Conservation (phyloP, 192 early-diverging fungal species). For the Coemansia sp. region DNA sequence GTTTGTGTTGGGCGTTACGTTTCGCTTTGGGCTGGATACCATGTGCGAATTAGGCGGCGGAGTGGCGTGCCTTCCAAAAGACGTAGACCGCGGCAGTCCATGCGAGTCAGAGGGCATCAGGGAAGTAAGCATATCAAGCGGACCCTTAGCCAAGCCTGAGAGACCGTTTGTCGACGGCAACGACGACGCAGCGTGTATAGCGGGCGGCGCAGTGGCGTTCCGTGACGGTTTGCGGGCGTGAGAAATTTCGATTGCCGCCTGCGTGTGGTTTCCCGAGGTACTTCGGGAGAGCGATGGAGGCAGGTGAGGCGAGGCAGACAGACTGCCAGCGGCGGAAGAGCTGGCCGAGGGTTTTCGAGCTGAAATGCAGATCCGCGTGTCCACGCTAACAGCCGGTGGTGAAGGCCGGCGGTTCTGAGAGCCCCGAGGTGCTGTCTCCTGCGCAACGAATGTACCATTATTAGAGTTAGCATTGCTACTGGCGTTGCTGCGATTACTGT, state of each 20-base stretch:
- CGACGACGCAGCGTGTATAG: slow-evolving; percentile 9
- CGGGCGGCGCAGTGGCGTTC: slow-evolving; percentile 19
- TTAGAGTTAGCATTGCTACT: slow-evolving; percentile 1
- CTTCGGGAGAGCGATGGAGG: slow-evolving; percentile 14
- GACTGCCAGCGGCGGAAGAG: not conserved
- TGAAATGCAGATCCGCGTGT: slow-evolving; percentile 42
- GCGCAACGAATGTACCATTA: not conserved
- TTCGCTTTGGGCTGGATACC: slow-evolving; percentile 17
- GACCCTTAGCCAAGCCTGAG: slow-evolving; percentile 14
- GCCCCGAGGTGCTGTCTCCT: not conserved
- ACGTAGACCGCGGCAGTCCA: not conserved
- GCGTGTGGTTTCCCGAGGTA: slow-evolving; percentile 1
- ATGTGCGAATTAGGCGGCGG: slow-evolving; percentile 25
- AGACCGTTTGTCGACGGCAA: not conserved
- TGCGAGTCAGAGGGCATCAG: slow-evolving; percentile 16
- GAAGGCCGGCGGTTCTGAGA: not conserved
- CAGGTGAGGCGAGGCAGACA: slow-evolving; percentile 12
- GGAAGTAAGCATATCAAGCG: slow-evolving; percentile 37
- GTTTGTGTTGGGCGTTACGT: slow-evolving; percentile 9
- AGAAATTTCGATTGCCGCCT: slow-evolving; percentile 2
- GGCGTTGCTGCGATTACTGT: slow-evolving; percentile 10
- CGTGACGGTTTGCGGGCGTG: slow-evolving; percentile 32
- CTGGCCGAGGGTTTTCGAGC: slow-evolving; percentile 27
- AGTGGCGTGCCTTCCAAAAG: not conserved
- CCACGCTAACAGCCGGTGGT: slow-evolving; percentile 17